Base-by-base conservation (phyloP, 495 filamentous ascomycete genomes). In the Glonium stellatum region DNA sequence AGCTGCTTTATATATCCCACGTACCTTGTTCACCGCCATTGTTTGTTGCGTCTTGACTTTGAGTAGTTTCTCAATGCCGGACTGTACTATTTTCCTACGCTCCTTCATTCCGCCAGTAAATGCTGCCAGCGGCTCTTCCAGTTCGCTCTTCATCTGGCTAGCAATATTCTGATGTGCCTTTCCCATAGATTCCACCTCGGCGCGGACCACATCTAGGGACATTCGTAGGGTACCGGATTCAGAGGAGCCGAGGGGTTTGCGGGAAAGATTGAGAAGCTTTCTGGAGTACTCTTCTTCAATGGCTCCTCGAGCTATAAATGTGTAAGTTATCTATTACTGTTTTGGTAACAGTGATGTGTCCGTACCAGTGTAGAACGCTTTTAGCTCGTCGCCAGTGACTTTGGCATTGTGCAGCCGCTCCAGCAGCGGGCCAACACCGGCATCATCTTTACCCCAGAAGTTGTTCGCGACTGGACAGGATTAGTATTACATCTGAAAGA, bases 401-500 rank as follows among this genome's bases (percentile, higher is more conserved):
- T 99, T 99, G 35, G 95, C 87, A 78, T 85, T 87, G 71, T 92
- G 89, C 89, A 99, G 95, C 69, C 95, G 92, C 70, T 95, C 90
- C 44, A 99, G 82, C 74, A 99, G 83, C 56, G 95, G 95, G 47
- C 80, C 79, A 65, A 97, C 88, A 64, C 95, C 95, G 42, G 95
- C 95, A 78, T 99, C 95, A 72, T 99, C 91, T 79, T 92, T 97
- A 61, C 95, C 95, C 95, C 95, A 99, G 75, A 99, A 99, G 72
- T 99, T 97, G 76, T 97, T 97, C 68, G 95, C 91, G 75, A 97
- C 90, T 96, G 64, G 22, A 51, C 8, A 36, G 44, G 9, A 59
- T 75, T 49, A 72, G 62, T 55, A 61, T 53, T 27, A 39, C 39
- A 0, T 6, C 10, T 53, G n/a, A 44, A 18, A 42, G 27, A 58